Base-by-base conservation (phyloP, 176 grass and related monocot genomes). In the Typha latifolia region DNA sequence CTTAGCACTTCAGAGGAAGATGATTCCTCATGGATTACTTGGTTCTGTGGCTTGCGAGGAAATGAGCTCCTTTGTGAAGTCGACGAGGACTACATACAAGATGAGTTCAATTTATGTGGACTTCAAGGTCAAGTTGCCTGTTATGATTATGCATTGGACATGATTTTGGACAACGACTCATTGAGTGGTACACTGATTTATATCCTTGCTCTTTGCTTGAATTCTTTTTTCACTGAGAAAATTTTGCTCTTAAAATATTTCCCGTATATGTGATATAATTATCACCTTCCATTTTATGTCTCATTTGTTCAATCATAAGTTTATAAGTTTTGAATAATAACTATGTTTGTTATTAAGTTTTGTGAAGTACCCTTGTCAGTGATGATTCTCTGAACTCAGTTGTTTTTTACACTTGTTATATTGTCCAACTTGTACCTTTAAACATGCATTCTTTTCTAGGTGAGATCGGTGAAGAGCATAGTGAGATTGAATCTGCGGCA, bases 61-160 rank as follows among this genome's bases (percentile, higher is more conserved):
- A 73, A 73, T 73, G 71, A 73, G 57, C 18, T 73, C 43, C 61
- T 73, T 12, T 63, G 57, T 73, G 71, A 73, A 73, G 61, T 73
- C 50, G 71, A 73, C 51, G 71, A 73, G 3, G 71, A 73, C 47
- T 73, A 73, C 47, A 73, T 73, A 63, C 71, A 73, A 63, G 71
- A 73, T 32, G 71, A 73, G 4, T 73, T 73, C 57, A 73, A 73
- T 59, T 63, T 73, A 63, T 73, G 71, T 62, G 71, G 71, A 11
- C 61, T 73, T 63, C 57, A 63, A 62, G 61, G 34, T 5, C 61
- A 63, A 27, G 56, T 73, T 64, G 47, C 57, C 10, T 73, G 24
- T 49, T 73, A 73, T 64, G 71, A 73, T 63, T 73, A 73, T 64
- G 71, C 71, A 2, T 32, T 73, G 61, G 71, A 73, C 24, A 26